Evolutionary conservation across 2,329 filamentous ascomycete species (phyloP), one percentile per base, ranked within the genome.

Genomic region (Hypoxylon sp.): DNA sequence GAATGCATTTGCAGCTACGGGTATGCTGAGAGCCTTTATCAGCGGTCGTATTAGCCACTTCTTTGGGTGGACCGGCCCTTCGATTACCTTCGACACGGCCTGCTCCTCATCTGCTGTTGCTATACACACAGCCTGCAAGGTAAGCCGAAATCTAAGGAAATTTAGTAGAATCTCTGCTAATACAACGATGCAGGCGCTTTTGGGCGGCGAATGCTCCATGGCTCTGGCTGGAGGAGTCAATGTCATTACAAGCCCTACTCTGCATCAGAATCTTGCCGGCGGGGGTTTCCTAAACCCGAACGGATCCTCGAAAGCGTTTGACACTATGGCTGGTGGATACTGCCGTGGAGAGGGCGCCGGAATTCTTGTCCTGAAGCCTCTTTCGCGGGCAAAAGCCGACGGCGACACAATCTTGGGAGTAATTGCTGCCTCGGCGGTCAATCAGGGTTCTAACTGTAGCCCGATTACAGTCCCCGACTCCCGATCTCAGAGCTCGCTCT

Each of bases 281-380:
- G 75, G 70, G 0, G 66, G 66, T 1, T 78, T 80, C 50, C 63
- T 78, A 4, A 76, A 72, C 56, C 69, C 72, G 2, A 71, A 70
- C 2, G 74, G 74, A 2, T 69, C 68, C 10, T 76, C 69, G 55
- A 73, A 78, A 37, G 73, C 75, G 2, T 83, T 81, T 44, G 83
- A 85, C 54, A 68, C 76, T 1, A 69, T 71, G 3, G 85, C 81
- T 1, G 81, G 85, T 61, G 87, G 87, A 0, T 89, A 88, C 69
- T 85, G 82, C 8, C 79, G 86, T 1, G 85, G 81, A 0, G 87
- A 89, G 58, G 86, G 82, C 0, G 75, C 80, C 2, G 83, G 74
- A 0, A 72, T 79, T 0, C 70, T 89, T 0, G 70, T 87, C 1
- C 70, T 89, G 0, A 89, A 89, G 76, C 78, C 72, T 2, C 74